Evolutionary conservation across 306 rosid species (phyloP), one percentile per base, ranked within the genome.

Genomic region (Cajanus cajan): DNA sequence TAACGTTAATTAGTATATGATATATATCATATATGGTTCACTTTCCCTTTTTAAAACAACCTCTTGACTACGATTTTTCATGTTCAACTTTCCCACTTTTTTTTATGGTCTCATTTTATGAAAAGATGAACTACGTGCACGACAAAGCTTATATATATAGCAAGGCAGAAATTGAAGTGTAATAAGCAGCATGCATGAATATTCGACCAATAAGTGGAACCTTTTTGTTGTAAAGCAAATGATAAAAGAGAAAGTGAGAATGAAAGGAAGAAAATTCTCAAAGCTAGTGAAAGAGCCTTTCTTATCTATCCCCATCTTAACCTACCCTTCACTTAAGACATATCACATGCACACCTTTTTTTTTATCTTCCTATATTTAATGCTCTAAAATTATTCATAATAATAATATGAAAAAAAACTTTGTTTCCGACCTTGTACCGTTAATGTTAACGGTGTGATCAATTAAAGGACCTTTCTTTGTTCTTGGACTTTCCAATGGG

Each of bases 201-300:
- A 85, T 88, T 88, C 89, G 75, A 25, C 70, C 90, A 88, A 78
- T 86, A 85, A 90, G 89, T 84, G 85, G 84, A 86, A 70, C 68
- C 90, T 78, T 89, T 86, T 83, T 82, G 57, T 82, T 66, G 61
- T 74, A 87, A 89, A 85, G 90, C 82, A 69, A 70, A 81, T 40
- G 85, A 65, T 25, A 76, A 73, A 80, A 67, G 74, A 71, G 68
- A 28, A 34, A 62, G 73, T 18, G 58, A 57, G 73, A 67, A 45
- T 67, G 79, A 81, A 82, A 84, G 83, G 80, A 10, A 34, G 57
- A 71, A 73, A 81, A 84, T 87, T 85, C 87, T 85, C 77, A 88
- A 76, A 78, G 73, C 22, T 36, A 41, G 83, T 80, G 85, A 86
- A 82, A 88, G 86, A 65, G 9, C 52, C 55, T 73, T 70, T 77